Percentiles rank a stretch among this genome's conserved stretches.
phyloP scores from a whole-genome alignment of 306 rosid genomes.

The Cyclanthera cordifolia region DNA sequence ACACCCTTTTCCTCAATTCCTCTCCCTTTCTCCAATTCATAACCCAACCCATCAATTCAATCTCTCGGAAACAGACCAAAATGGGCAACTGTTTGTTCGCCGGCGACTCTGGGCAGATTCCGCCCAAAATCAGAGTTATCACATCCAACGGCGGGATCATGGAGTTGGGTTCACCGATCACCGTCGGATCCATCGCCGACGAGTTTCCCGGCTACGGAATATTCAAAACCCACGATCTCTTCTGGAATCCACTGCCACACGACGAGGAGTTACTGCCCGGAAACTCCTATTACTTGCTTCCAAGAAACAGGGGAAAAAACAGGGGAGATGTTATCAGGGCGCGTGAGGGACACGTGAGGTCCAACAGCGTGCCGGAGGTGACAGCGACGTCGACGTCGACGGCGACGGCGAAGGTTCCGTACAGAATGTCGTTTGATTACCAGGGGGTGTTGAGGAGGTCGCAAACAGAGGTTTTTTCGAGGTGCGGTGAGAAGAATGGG shows the following conservation, averaged over 20 bases:
- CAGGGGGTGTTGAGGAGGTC: conserved; percentile 44
- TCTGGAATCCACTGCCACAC: conserved; percentile 56
- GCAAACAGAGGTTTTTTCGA: conserved; percentile 20
- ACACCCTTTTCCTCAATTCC: no score
- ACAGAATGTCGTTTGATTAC: conserved; percentile 59
- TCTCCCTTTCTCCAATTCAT: background rate
- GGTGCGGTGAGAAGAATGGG: no score
- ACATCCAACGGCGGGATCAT: conserved; percentile 73
- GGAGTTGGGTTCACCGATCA: conserved; percentile 56
- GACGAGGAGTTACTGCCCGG: conserved; percentile 46
- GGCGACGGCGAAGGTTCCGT: conserved; percentile 24
- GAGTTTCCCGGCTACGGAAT: conserved; percentile 64
- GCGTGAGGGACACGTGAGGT: conserved; percentile 48
- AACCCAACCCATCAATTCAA: background rate
- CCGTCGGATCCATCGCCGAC: conserved; percentile 44
- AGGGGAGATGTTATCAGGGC: background rate
- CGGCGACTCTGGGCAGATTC: background rate
- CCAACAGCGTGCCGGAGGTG: conserved; percentile 39
- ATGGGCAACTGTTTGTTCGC: conserved; percentile 17
- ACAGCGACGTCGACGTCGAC: background rate
- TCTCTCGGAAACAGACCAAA: background rate
- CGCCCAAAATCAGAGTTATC: conserved; percentile 35
- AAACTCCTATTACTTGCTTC: conserved; percentile 52
- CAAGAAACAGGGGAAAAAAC: conserved; percentile 19
- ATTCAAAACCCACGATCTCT: conserved; percentile 61